These are phyloP conservation scores for Amanita muscaria DNA, from an alignment of 768 basidiomycete genomes.

Conservation along the genomic window DNA sequence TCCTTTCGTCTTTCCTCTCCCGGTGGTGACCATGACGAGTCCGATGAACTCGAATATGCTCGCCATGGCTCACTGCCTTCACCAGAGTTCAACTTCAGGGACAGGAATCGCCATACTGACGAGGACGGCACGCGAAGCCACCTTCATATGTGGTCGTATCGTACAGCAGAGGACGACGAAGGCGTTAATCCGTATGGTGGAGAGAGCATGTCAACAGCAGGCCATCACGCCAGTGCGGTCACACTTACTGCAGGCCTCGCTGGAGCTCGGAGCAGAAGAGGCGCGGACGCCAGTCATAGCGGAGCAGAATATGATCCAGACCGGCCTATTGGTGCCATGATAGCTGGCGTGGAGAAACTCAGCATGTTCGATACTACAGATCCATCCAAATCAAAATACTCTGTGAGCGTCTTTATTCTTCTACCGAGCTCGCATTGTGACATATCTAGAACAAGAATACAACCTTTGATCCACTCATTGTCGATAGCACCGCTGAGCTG, in stretches of 20 bases:
- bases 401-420: constrained; percentile 26
- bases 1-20: constrained; percentile 61
- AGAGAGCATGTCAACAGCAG: constrained; percentile 72
- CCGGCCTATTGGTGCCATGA: constrained; percentile 63
- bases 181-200: constrained; percentile 59
- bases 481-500: constrained; percentile 54
- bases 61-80: constrained; percentile 56
- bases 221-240: constrained; percentile 84
- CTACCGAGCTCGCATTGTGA: constrained; percentile 2
- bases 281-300: constrained; percentile 45
- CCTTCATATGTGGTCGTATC: constrained; percentile 49
- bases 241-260: constrained; percentile 81
- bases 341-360: constrained; percentile 50
- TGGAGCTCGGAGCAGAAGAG: constrained; percentile 38
- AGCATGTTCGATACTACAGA: constrained; percentile 46
- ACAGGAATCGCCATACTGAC: constrained; percentile 36
- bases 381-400: constrained; percentile 39
- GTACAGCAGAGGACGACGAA: constrained; percentile 46
- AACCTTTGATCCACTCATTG: constrained; percentile 47
- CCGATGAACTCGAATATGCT: constrained; percentile 51
- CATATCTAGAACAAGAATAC: constrained; percentile 25
- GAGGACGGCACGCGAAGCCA: constrained; percentile 39
- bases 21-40: constrained; percentile 20
- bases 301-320: constrained; percentile 86
- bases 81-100: constrained; percentile 46